Evolutionary conservation across 2,329 filamentous ascomycete genomes (phyloP).

Genomic region (Ophiosphaerella narmari): DNA sequence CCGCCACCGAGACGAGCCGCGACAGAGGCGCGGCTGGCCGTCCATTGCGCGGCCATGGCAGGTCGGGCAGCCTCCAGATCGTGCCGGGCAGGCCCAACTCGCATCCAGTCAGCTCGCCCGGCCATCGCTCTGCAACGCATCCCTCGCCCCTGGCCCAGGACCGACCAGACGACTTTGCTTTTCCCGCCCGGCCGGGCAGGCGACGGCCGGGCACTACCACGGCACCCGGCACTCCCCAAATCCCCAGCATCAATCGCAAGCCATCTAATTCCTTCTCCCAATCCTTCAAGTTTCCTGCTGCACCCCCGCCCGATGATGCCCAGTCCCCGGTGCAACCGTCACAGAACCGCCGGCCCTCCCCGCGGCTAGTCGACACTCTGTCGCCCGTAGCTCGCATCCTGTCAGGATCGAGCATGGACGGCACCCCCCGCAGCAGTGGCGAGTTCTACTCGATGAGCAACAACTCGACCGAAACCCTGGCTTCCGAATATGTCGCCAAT

Average conservation of each 20-base stretch:
- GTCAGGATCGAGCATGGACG: constrained; percentile 73
- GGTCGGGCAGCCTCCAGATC: constrained; percentile 83
- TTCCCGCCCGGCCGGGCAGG: constrained; percentile 36
- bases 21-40: constrained; percentile 44
- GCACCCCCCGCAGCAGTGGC: constrained; percentile 86
- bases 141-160: constrained; percentile 49
- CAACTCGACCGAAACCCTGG: constrained; percentile 89
- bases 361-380: constrained; percentile 56
- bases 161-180: constrained; percentile 29
- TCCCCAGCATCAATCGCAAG: constrained; percentile 44
- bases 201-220: constrained; percentile 38
- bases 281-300: constrained; percentile 63
- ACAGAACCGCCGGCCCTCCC: constrained; percentile 34
- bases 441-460: constrained; percentile 97
- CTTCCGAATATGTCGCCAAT: constrained; percentile 76
- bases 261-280: constrained; percentile 50
- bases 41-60: constrained; percentile 68
- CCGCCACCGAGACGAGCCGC: constrained; percentile 35
- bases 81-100: constrained; percentile 52
- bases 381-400: constrained; percentile 71
- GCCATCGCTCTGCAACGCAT: constrained; percentile 41
- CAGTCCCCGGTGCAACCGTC: constrained; percentile 41
- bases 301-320: constrained; percentile 38
- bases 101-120: constrained; percentile 40
- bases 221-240: constrained; percentile 48